Base-by-base conservation (phyloP, 306 rosid species). In the Hylodesmum podocarpum region DNA sequence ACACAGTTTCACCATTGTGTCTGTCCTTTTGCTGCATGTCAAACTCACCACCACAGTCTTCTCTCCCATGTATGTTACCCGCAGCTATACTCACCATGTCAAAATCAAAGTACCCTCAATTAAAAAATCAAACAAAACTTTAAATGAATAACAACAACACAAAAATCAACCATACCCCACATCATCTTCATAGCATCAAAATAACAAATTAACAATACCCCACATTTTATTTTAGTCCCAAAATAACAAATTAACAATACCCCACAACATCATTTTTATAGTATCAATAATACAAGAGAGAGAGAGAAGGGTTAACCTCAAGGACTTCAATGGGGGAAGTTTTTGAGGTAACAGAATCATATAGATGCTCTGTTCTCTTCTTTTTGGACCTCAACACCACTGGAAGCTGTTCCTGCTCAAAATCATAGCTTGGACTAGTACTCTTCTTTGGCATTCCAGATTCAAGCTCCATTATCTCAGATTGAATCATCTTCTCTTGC, bases 1-100 rank as follows among this genome's bases (percentile, higher is more conserved):
- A 19, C 99, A 96, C 33, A 96, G 73, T 82, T 93, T 96, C 25
- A 91, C 97, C 89, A 91, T 96, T 81, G 99, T 93, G 72, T 89
- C 92, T 44, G 87, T 87, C 76, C 91, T 86, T 75, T 96, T 91
- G 49, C 87, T 91, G 49, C 99, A 96, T 11, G 91, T 89, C 92
- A 96, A 83, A 73, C 90, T 93, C 73, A 93, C 97, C 66, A 88
- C 93, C 34, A 88, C 44, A 4, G 88, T 93, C 65, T 77, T 93
- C 74, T 91, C 96, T 28, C 93, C 91, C 97, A 89, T 91, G 80
- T 83, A 80, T 16, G 89, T 86, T 2, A 90, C 96, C 76, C 87
- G 81, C 10, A 96, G 83, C 99, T 93, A 89, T 85, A 71, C 44
- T 73, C 77, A 79, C 66, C 70, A 37, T 0, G 24, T 41, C 33